Evolutionary conservation across 1,139 yeast species (phyloP), one percentile per base, ranked within the genome.

Genomic region (Suhomyces panamericanus): DNA sequence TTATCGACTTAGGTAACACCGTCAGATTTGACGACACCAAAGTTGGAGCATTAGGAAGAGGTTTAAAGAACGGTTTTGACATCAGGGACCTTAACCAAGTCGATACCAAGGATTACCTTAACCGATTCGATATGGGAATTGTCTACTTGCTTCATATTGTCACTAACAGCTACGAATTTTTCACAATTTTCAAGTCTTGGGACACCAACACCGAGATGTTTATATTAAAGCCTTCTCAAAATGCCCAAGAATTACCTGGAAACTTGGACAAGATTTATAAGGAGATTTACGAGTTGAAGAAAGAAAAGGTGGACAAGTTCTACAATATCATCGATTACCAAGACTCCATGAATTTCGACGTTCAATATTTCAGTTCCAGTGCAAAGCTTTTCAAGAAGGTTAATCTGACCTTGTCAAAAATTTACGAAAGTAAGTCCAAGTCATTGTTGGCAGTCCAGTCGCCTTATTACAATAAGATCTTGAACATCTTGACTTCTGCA

Each of bases 21-120:
- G 87, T 93, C 24, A 74, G 75, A 28, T 85, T 90, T 52, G 87
- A 81, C 53, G 83, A 79, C 50, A 75, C 87, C 0, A 72, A 75
- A 44, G 81, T 89, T 14, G 96, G 97, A 14, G 80, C 93, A 1
- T 70, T 93, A n/a, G 96, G 97, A 9, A 81, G 78, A 56, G 96
- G 97, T 22, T 69, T 95, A 49, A 90, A 88, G 54, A 77, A 79
- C 49, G 99, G 99, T 0, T 95, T 95, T 64, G 81, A 85, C 16
- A 61, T 79, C 47, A 78, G 78, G 44, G 84, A 86, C 60, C 65
- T 87, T 41, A 63, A 69, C 15, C 65, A 70, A 53, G 66, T 76
- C 5, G 62, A 66, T 5, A 64, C 76, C 17, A 73, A 69, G 3
- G 68, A 72, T 40, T 88, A 86, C 55, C 67, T 84, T 58, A 69